These are phyloP conservation scores for Blastomyces silverae DNA, from an alignment of 2,329 filamentous ascomycete species.

Conservation along the genomic window DNA sequence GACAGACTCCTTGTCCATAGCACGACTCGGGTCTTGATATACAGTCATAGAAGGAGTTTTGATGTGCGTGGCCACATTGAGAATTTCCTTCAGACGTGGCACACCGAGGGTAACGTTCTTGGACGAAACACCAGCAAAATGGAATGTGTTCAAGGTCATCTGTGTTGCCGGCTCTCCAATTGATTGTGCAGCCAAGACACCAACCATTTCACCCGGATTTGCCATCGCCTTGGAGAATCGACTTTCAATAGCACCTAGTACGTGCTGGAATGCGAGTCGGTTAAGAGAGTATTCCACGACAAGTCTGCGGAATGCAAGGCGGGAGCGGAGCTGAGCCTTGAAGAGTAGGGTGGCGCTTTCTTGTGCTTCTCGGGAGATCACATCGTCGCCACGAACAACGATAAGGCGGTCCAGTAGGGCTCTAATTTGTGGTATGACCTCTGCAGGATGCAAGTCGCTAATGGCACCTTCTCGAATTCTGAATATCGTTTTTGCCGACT, in stretches of 20 bases:
- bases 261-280: constrained; percentile 85
- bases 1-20: constrained; percentile 66
- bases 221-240: constrained; percentile 81
- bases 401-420: constrained; percentile 68
- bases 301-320: constrained; percentile 86
- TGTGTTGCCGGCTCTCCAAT: constrained; percentile 98
- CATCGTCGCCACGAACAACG: constrained; percentile 78
- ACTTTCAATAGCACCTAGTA: constrained; percentile 83
- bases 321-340: constrained; percentile 84
- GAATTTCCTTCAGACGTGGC: constrained; percentile 97
- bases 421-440: constrained; percentile 75
- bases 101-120: constrained; percentile 99
- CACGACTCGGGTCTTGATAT: constrained; percentile 60
- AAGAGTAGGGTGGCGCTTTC: constrained; percentile 81
- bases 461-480: constrained; percentile 77
- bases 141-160: constrained; percentile 99
- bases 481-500: constrained; percentile 84
- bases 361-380: constrained; percentile 78
- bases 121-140: constrained; percentile 98
- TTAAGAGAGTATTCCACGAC: constrained; percentile 79
- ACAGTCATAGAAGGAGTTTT: constrained; percentile 98
- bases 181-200: constrained; percentile 92
- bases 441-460: constrained; percentile 81
- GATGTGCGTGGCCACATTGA: constrained; percentile 95
- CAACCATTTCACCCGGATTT: constrained; percentile 96